phyloP scores from a whole-genome alignment of 2,329 filamentous ascomycete species.

The Penicillium hesseltinei region DNA sequence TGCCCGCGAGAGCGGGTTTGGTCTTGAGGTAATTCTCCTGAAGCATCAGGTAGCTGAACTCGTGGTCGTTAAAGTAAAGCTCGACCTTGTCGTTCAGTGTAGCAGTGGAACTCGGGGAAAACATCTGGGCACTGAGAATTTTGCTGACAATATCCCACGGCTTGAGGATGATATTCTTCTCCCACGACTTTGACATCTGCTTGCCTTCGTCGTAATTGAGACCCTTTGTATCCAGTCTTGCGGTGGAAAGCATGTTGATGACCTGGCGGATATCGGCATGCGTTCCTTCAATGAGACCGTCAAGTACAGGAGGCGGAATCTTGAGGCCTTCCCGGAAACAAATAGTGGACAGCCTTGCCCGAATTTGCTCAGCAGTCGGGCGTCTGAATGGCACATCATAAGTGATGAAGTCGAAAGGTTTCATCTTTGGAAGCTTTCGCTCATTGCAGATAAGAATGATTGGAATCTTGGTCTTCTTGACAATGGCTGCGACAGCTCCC shows the following conservation, averaged over 20 bases:
- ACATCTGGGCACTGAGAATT: constrained; percentile 84
- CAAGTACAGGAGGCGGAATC: constrained; percentile 76
- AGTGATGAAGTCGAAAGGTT: constrained; percentile 85
- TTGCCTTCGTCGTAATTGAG: constrained; percentile 86
- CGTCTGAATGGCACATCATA: constrained; percentile 84
- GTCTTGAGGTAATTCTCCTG: constrained; percentile 96
- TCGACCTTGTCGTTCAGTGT: constrained; percentile 97
- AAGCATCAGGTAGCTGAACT: constrained; percentile 95
- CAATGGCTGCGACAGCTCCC: constrained; percentile 87
- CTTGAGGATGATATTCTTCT: constrained; percentile 95
- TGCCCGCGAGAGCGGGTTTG: constrained; percentile 65
- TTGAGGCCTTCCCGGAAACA: constrained; percentile 89
- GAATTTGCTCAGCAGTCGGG: constrained; percentile 85
- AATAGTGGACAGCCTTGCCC: constrained; percentile 90
- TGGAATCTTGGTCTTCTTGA: constrained; percentile 90
- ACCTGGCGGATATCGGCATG: constrained; percentile 96
- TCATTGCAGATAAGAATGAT: constrained; percentile 99
- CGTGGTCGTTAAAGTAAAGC: constrained; percentile 98
- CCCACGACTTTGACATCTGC: constrained; percentile 95
- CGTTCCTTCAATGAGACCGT: constrained; percentile 91
- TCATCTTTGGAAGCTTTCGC: constrained; percentile 91
- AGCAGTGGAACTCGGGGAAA: constrained; percentile 75
- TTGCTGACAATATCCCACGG: constrained; percentile 98
- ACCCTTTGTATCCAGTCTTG: constrained; percentile 77
- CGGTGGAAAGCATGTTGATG: constrained; percentile 96